Base-by-base conservation (phyloP, 805 yeast genomes). In the Ogataea saltuana region DNA sequence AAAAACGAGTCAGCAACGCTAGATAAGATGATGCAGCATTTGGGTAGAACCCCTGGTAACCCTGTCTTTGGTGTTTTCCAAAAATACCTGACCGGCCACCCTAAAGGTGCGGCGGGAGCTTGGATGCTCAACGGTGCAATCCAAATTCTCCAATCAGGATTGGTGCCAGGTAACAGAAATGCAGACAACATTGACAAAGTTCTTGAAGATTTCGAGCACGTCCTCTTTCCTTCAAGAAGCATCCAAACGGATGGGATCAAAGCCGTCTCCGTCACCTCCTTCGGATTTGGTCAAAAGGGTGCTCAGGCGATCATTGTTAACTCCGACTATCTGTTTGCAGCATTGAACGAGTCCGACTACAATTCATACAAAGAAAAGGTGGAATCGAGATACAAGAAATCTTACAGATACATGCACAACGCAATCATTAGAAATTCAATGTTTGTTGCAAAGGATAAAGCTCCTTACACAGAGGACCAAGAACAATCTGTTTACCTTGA, bases 41-140 rank as follows among this genome's bases (percentile, higher is more conserved):
- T 93, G 64, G 99, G 98, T 57, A 85, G 99, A 74, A 73, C 96
- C 44, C 89, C 87, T 73, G 99, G 99, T 73, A 95, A 93, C 74
- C 96, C 99, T 51, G 90, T 95, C 38, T 76, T 85, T 57, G 97
- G 98, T 80, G 95, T 93, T 43, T 91, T 95, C 96, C 99, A 93
- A 74, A 93, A 93, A 72, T 93, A 79, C 81, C 80, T 93, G 64
- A 93, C 99, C 59, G 99, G 99, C 72, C 99, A 93, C 76, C 99
- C 99, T 60, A 93, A 93, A 86, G 99, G 99, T 80, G 99, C 99
- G 59, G 99, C 99, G 45, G 99, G 97, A 78, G 98, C 99, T 46
- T 93, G 99, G 99, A 93, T 93, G 99, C 73, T 93, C 79, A 95
- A 93, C 70, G 99, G 99, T 71, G 96, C 88, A 45, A 73, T 93